Evolutionary conservation across 2,329 filamentous ascomycete species (phyloP), one percentile per base, ranked within the genome.

Genomic region (Colletotrichum cereale): DNA sequence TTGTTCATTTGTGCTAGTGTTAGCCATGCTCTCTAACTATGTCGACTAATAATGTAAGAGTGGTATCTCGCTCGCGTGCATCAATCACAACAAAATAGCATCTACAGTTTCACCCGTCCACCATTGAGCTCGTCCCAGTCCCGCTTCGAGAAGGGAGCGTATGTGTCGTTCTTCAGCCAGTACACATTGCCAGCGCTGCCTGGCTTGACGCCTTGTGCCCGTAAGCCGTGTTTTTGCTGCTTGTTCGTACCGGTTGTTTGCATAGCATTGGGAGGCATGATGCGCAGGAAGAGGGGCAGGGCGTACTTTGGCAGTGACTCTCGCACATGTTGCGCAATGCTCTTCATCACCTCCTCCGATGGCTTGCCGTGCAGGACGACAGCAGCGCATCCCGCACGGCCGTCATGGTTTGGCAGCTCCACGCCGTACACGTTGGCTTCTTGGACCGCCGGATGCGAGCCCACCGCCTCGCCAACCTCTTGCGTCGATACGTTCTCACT

Each of bases 381-480:
- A 8, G 93, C 92, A 0, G 91, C 94, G 76, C 95, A 97, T 2
- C 95, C 95, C 0, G 93, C 94, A 34, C 94, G 87, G 24, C 94
- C 94, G 77, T 97, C 94, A 77, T 97, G 93, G 74, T 93, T 86
- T 0, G 94, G 94, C 10, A 97, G 82, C 52, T 89, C 81, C 2
- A 97, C 93, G 47, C 94, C 94, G 77, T 97, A 97, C 36, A 97
- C 94, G 76, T 97, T 97, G 40, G 93, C 92, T 82, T 97, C 94
- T 40, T 87, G 84, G 18, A 97, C 86, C 1, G 85, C 84, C 0
- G 90, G 84, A 77, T 95, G 92, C 0, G 85, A 82, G 18, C 93
- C 91, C 0, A 97, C 81, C 0, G 89, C 89, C 77, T 95, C 89
- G n/a, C 91, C 88, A 24, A 97, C 95, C 80, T 97, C 94, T 61